phyloP scores from a whole-genome alignment of 2,329 filamentous ascomycete species.

The Saccharata proteae region DNA sequence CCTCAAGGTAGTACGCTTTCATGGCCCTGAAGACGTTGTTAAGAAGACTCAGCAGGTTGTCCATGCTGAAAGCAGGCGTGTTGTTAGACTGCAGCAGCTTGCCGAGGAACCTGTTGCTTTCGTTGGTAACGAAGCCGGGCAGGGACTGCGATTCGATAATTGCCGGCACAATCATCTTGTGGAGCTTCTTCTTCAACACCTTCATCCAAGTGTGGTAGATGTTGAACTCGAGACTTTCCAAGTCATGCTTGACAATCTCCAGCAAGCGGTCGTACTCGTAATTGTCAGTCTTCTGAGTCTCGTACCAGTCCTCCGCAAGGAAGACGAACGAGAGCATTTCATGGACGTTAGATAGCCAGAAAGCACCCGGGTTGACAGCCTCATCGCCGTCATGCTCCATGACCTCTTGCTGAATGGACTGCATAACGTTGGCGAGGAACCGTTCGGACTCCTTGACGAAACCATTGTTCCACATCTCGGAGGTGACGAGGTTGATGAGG shows the following conservation, averaged over 20 bases:
- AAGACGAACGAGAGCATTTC: slow-evolving; percentile 99
- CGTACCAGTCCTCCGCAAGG: slow-evolving; percentile 98
- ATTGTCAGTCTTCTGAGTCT: slow-evolving; percentile 97
- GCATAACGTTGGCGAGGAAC: slow-evolving; percentile 98
- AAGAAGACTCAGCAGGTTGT: slow-evolving; percentile 86
- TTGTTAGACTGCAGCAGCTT: slow-evolving; percentile 89
- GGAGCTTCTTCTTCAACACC: slow-evolving; percentile 95
- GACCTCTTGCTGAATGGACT: slow-evolving; percentile 97
- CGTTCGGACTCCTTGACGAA: slow-evolving; percentile 99
- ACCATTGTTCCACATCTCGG: slow-evolving; percentile 99
- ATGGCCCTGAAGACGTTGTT: slow-evolving; percentile 98
- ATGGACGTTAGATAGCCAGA: slow-evolving; percentile 98
- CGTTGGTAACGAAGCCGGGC: slow-evolving; percentile 95
- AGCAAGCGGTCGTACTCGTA: slow-evolving; percentile 96
- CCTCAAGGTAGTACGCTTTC: slow-evolving; percentile 96
- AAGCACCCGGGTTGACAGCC: slow-evolving; percentile 90
- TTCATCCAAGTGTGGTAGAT: slow-evolving; percentile 99
- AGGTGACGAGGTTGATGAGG: slow-evolving; percentile 96
- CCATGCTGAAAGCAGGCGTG: slow-evolving; percentile 96
- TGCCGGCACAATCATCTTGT: slow-evolving; percentile 98
- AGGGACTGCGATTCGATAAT: slow-evolving; percentile 99
- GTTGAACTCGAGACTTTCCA: slow-evolving; percentile 98
- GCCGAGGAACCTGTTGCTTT: slow-evolving; percentile 95
- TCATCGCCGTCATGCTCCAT: slow-evolving; percentile 98
- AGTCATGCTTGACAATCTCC: slow-evolving; percentile 97